phyloP scores from a whole-genome alignment of 2,329 filamentous ascomycete species.

The Fusarium subtropicale region DNA sequence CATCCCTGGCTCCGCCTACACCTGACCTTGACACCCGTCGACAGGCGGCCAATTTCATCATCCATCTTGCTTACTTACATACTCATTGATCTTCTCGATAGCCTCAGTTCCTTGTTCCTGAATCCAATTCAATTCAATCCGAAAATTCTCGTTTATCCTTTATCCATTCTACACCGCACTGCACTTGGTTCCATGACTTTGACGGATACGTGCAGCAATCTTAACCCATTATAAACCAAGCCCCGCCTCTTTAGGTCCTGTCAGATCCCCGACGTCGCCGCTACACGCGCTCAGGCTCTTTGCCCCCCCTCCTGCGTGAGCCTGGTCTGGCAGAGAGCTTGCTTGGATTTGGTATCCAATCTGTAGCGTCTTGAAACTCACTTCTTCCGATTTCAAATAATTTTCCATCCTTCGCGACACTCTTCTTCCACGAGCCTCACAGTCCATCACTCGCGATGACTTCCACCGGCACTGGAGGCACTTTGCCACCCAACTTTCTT shows the following conservation, averaged over 20 bases:
- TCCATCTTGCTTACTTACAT: conserved; percentile 40
- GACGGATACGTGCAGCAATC: conserved; percentile 15
- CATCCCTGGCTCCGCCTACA: conserved; percentile 39
- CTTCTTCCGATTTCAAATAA: conserved; percentile 21
- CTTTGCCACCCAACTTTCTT: conserved; percentile 68
- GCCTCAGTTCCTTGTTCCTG: conserved; percentile 20
- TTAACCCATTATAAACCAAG: conserved; percentile 23
- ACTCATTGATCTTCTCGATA: conserved; percentile 12
- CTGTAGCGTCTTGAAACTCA: conserved; percentile 1
- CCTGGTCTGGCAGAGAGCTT: conserved; percentile 44
- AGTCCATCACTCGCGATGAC: conserved; percentile 57
- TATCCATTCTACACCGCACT: conserved; percentile 16
- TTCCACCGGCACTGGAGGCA: conserved; percentile 59
- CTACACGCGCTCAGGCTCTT: conserved; percentile 41
- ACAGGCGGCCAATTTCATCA: conserved; percentile 40
- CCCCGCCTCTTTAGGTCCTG: conserved; percentile 25
- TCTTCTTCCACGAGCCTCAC: conserved; percentile 7
- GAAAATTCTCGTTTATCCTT: conserved; percentile 31
- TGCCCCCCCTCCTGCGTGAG: conserved; percentile 42
- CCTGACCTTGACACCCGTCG: conserved; percentile 33
- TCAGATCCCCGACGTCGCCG: conserved; percentile 40
- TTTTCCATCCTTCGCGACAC: conserved; percentile 11
- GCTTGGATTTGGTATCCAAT: conserved; percentile 42
- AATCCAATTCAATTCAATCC: conserved; percentile 43
- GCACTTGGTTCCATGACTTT: conserved; percentile 12